Base-by-base conservation (phyloP, 2,329 filamentous ascomycete species). In the Phyllosticta citrichinensis region DNA sequence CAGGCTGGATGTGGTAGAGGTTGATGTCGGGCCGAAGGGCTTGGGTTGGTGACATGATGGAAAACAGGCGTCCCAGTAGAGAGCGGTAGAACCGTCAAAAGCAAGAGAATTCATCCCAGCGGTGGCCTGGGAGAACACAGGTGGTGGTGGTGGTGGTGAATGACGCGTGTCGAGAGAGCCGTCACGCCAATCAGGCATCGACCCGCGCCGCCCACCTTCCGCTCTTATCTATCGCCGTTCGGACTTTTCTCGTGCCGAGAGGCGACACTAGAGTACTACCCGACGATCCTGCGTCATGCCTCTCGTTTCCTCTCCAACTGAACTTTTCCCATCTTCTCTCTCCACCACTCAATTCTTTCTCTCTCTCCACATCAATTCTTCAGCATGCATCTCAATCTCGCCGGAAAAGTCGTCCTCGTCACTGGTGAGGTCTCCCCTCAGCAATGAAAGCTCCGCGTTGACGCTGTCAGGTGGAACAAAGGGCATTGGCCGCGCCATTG, bases 321-420 rank as follows among this genome's bases (percentile, higher is more conserved):
- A 33, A 33, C 30, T 33, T 33, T 33, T 33, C 22, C 22, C 22
- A 22, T 33, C 30, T 4, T 9, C 8, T 33, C 30, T 12, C 11
- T 14, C 11, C 2, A 40, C 33, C 33, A 8, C 9, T 40, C 11
- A 40, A 40, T 11, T 5, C 33, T 40, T 11, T 3, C 10, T 14
- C 14, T 40, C 11, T 22, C 33, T 12, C 33, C 14, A 40, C 33
- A 9, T 40, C 33, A 40, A 40, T 17, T 17, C 33, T 12, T 12
- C 62, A 65, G 57, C 56, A 74, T 74, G 72, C 66, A 71, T 63
- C 69, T 74, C 14, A 66, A 66, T 33, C 68, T 74, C n/a, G 66
- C 71, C 40, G 67, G 67, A 33, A 74, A 74, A 59, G 68, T 73
- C 19, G 68, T 71, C 17, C 64, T 74, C 3, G 66, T 74, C 9